A percentile compares a stretch with the other conserved stretches of the same genome.
Conservation (phyloP, 2,329 filamentous ascomycete species). For the Botryotinia narcissicola region DNA sequence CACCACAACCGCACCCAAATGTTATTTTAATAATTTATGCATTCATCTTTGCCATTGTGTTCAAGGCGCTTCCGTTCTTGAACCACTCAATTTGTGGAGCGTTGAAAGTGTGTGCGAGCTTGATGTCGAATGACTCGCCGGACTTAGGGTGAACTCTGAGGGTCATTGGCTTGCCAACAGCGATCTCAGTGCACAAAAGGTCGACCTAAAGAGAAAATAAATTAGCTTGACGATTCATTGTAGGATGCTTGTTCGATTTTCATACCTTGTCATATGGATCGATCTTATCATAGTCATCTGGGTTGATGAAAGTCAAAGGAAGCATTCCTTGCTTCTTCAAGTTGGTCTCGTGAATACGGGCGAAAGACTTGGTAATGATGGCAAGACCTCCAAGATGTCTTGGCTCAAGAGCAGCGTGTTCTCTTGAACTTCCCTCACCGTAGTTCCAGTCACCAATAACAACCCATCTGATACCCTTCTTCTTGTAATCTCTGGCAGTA, state of each 20-base stretch:
- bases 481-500: constrained; percentile 97
- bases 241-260: background rate
- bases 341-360: constrained; percentile 99
- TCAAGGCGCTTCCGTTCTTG: constrained; percentile 94
- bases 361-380: constrained; percentile 93
- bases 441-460: constrained; percentile 99
- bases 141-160: constrained; percentile 90
- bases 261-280: constrained; percentile 74
- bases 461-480: constrained; percentile 93
- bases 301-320: constrained; percentile 90
- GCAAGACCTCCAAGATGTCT: constrained; percentile 95
- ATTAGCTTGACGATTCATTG: background rate
- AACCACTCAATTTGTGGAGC: constrained; percentile 98
- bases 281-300: constrained; percentile 97
- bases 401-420: constrained; percentile 97
- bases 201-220: constrained; percentile 54
- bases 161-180: constrained; percentile 88
- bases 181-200: constrained; percentile 82
- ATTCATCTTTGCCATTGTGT: constrained; percentile 87
- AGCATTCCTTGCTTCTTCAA: constrained; percentile 99
- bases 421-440: constrained; percentile 94
- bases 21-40: constrained; percentile 20
- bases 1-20: constrained; percentile 13
- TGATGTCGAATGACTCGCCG: constrained; percentile 74
- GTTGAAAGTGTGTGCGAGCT: constrained; percentile 96